A percentile compares a stretch with the other conserved stretches of the same genome.
These are phyloP conservation scores for Tilletia horrida DNA, from an alignment of 1,284 basidiomycete species.

Conservation along the genomic window DNA sequence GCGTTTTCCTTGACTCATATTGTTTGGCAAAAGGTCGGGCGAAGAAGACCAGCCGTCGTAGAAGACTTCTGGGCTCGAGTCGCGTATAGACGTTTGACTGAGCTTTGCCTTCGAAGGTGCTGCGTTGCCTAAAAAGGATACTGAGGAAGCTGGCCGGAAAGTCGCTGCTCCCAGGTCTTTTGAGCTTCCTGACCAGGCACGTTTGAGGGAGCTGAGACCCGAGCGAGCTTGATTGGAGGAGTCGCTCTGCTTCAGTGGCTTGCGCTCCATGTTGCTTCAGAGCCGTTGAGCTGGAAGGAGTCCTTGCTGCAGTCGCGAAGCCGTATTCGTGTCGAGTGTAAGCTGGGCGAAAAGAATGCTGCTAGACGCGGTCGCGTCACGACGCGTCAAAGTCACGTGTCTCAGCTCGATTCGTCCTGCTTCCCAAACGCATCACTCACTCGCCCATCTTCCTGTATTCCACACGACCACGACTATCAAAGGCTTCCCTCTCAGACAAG, in stretches of 20 bases:
- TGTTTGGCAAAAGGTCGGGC: not conserved
- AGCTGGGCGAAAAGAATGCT: constrained; percentile 1
- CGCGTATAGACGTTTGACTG: not conserved
- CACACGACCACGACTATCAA: not conserved
- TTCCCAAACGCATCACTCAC: constrained; percentile 1
- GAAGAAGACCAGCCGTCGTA: constrained; percentile 16
- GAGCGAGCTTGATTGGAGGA: constrained; percentile 8
- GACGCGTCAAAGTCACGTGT: not conserved
- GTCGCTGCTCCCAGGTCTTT: constrained; percentile 4
- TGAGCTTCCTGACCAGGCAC: constrained; percentile 9
- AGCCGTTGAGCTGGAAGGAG: too few relatives aligned
- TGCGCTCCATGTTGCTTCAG: not conserved
- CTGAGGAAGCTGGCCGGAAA: not conserved
- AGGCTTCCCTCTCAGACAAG: not conserved
- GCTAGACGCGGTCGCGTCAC: not conserved
- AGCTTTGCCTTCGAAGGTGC: not conserved
- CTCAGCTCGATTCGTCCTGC: not conserved
- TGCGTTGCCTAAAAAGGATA: not conserved
- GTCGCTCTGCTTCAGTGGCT: not conserved
- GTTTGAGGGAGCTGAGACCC: constrained; percentile 8
- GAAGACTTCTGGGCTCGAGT: constrained; percentile 12
- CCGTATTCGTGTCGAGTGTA: not conserved
- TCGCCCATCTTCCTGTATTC: not conserved
- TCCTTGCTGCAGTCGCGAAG: too few relatives aligned
- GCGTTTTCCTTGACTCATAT: not conserved